Evolutionary conservation across 2,329 filamentous ascomycete species (phyloP), one percentile per base, ranked within the genome.

Genomic region (Periconia sp.): DNA sequence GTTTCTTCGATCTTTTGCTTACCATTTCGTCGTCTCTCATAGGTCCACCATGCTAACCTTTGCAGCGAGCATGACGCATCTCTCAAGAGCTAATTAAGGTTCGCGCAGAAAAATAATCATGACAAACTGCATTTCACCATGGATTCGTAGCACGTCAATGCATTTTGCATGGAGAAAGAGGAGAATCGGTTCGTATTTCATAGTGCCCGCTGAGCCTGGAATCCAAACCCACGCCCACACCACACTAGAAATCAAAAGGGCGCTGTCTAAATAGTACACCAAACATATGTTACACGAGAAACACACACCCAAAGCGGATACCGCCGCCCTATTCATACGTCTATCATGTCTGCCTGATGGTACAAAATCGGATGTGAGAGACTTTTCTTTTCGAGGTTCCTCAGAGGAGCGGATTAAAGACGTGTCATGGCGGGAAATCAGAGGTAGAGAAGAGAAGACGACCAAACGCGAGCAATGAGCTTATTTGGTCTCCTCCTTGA

Each of bases 401-500:
- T 27, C 23, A 52, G 62, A 60, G 58, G 59, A 54, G 44, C 31
- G 54, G 60, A 64, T 64, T 63, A 62, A 54, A 62, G 58, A 64
- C 63, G 53, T 49, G 57, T 66, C 65, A 59, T 68, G 63, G 54
- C 58, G 55, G 55, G 18, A 19, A 37, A 31, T 55, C 7, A 35
- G 50, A 44, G 46, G 20, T 31, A 42, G 42, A 41, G 45, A 52
- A 56, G 48, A 31, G 49, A 50, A 43, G 37, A 60, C 56, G 61
- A 57, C 52, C 54, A 52, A 23, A 45, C 56, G 56, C 51, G 41
- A 40, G 75, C 60, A 57, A 51, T 59, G 64, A 73, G 71, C 82
- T 80, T 90, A 91, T 79, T 81, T 80, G 71, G 87, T 90, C 70
- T 85, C 76, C 61, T 89, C 81, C 77, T 84, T 82, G 75, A 91